phyloP scores from a whole-genome alignment of 2,329 filamentous ascomycete genomes.

The Fusarium succisae region DNA sequence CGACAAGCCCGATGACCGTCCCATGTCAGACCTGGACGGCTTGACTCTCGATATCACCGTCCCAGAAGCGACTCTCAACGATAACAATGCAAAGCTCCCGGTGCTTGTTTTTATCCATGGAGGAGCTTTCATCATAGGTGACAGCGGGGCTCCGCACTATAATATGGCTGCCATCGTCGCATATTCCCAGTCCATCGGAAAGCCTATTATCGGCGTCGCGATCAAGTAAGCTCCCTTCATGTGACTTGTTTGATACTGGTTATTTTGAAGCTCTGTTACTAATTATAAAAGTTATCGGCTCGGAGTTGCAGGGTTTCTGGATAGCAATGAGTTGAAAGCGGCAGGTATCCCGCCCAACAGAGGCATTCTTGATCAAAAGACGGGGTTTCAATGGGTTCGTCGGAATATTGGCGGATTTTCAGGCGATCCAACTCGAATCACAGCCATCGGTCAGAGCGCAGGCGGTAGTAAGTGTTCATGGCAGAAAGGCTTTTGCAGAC shows the following conservation, averaged over 20 bases:
- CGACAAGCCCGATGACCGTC: not conserved
- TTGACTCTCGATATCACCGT: not conserved
- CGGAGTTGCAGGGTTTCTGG: not conserved
- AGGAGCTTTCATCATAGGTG: not conserved
- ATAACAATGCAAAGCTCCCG: not conserved
- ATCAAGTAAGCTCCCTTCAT: not conserved
- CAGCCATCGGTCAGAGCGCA: not conserved
- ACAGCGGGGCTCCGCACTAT: not conserved
- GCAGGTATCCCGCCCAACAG: not conserved
- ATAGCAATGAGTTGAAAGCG: not conserved
- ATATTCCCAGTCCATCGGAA: not conserved
- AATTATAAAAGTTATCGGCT: not conserved
- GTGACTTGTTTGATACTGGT: rapidly evolving
- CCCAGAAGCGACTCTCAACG: rapidly evolving
- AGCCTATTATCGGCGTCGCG: not conserved
- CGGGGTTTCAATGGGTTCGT: not conserved
- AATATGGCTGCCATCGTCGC: not conserved
- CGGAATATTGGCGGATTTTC: not conserved
- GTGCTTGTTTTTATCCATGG: not conserved
- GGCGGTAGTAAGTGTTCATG: not conserved
- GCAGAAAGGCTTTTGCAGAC: not conserved
- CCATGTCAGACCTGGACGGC: not conserved
- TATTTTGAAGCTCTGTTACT: not conserved
- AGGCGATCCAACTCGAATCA: not conserved
- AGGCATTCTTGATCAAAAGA: not conserved